Percentiles rank a stretch among this genome's conserved stretches.
These are phyloP conservation scores for Yamadazyma sp. DNA, from an alignment of 805 yeast genomes.

Conservation along the genomic window DNA sequence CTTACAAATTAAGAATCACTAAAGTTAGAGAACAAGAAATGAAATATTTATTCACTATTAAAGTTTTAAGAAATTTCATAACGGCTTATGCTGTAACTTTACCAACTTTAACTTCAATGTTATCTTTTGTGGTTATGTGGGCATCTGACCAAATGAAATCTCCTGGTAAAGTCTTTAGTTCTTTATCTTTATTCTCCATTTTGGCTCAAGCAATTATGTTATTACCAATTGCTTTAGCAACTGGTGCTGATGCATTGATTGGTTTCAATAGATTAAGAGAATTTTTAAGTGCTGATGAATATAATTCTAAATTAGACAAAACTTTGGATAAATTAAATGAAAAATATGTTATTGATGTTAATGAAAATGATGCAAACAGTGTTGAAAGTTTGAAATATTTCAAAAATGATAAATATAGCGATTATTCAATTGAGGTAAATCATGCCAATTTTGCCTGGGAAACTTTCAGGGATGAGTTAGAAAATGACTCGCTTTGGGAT, in stretches of 20 bases:
- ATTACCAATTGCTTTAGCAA: conserved; percentile 42
- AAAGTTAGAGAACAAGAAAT: conserved; percentile 38
- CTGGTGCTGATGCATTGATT: conserved; percentile 44
- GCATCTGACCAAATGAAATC: conserved; percentile 38
- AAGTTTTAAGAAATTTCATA: conserved; percentile 39
- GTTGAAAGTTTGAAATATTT: not conserved
- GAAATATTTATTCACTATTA: conserved; percentile 38
- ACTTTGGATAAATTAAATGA: conserved; percentile 9
- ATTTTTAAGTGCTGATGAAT: conserved; percentile 25
- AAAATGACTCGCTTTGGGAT: conserved; percentile 23
- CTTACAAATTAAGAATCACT: conserved; percentile 35
- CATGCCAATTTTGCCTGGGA: conserved; percentile 33
- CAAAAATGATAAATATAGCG: conserved; percentile 8
- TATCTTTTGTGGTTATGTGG: conserved; percentile 44
- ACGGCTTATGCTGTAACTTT: conserved; percentile 44
- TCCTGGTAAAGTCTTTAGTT: conserved; percentile 40
- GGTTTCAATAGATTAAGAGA: conserved; percentile 32
- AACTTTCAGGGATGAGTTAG: conserved; percentile 23
- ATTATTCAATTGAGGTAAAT: conserved; percentile 20
- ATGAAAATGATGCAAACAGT: not conserved
- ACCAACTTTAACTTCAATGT: conserved; percentile 43
- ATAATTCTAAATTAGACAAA: conserved; percentile 13
- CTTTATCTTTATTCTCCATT: conserved; percentile 39
- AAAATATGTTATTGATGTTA: conserved; percentile 11
- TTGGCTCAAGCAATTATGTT: conserved; percentile 44